These are phyloP conservation scores for Penicillium sclerotiorum DNA, from an alignment of 2,329 filamentous ascomycete species.

Conservation along the genomic window DNA sequence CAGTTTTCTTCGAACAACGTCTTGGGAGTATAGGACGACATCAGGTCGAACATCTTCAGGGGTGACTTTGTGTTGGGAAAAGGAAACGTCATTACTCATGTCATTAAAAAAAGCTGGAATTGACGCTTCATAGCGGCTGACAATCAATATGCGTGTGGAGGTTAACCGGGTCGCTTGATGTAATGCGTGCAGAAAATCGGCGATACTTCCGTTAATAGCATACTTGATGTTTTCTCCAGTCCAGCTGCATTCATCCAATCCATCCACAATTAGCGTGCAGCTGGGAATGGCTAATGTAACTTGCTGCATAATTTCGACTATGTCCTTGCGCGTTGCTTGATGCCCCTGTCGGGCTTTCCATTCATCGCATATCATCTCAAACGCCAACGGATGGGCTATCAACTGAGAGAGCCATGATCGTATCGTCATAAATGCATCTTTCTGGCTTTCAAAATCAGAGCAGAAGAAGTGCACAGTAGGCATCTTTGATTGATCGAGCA, in stretches of 20 bases:
- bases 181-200: background rate
- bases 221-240: background rate
- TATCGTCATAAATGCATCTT: conserved; percentile 6
- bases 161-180: background rate
- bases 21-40: background rate
- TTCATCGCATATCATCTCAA: background rate
- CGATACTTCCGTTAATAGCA: background rate
- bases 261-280: conserved; percentile 8
- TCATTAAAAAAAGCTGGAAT: background rate
- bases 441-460: conserved; percentile 1
- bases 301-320: background rate
- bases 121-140: conserved; percentile 10
- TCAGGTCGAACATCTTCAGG: conserved; percentile 2
- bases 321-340: background rate
- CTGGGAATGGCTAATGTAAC: background rate
- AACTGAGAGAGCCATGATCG: conserved; percentile 8
- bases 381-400: background rate
- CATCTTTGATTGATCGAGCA: background rate
- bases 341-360: background rate
- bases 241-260: conserved; percentile 7
- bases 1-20: conserved; percentile 1
- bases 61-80: conserved; percentile 1
- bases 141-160: conserved; percentile 5
- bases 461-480: conserved; percentile 12
- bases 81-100: background rate